A percentile compares a stretch with the other conserved stretches of the same genome.
Evolutionary conservation across 108 stramenopile genomes (phyloP).

Genomic region (Pseudonitzschia multistriata): DNA sequence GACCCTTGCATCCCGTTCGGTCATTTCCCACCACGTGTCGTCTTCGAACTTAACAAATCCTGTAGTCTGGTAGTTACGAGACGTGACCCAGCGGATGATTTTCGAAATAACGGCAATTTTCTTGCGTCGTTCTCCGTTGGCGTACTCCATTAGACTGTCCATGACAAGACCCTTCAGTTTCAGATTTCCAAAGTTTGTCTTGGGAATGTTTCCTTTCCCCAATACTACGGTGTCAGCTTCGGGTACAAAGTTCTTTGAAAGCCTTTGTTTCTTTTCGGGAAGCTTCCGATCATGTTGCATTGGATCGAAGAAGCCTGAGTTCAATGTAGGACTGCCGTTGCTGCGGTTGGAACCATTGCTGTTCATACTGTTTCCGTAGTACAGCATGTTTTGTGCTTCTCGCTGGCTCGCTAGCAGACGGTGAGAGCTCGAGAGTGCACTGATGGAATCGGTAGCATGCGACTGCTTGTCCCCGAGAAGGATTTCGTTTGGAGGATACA

Average conservation of each 20-base stretch:
- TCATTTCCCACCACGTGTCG: constrained; percentile 19
- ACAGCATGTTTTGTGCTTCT: background rate
- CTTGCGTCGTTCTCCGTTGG: constrained; percentile 8
- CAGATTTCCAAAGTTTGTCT: constrained; percentile 18
- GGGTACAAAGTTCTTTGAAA: constrained; percentile 23
- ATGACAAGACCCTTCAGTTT: constrained; percentile 11
- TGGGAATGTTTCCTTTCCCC: constrained; percentile 15
- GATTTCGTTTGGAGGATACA: background rate
- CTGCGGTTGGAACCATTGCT: background rate
- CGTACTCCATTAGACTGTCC: constrained; percentile 1
- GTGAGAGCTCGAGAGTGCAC: background rate
- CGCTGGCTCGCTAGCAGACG: background rate
- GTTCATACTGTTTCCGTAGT: background rate
- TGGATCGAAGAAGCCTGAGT: background rate
- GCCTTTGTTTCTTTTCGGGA: constrained; percentile 4
- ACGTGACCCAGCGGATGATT: background rate
- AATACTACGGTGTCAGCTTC: constrained; percentile 25
- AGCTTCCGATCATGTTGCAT: background rate
- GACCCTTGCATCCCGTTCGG: constrained; percentile 10
- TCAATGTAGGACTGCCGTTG: background rate
- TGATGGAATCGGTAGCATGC: background rate
- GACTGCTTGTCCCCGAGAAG: background rate
- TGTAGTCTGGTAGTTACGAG: background rate
- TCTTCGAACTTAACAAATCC: constrained; percentile 27
- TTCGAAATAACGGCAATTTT: constrained; percentile 11